phyloP scores from a whole-genome alignment of 305 asterid genomes.

The Striga hermonthica region DNA sequence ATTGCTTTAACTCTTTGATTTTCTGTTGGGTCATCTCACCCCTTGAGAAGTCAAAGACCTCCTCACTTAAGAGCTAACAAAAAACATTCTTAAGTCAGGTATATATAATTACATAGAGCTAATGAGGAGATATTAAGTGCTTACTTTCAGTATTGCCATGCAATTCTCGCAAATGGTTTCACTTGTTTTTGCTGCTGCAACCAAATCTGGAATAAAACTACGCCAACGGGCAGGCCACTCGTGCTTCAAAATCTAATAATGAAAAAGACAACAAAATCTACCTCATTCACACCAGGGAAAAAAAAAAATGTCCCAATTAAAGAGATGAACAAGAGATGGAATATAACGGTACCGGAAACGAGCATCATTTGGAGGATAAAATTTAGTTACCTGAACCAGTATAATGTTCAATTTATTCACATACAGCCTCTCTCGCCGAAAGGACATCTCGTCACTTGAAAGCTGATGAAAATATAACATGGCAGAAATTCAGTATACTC shows the following conservation, averaged over 20 bases:
- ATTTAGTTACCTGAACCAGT: conserved; percentile 71
- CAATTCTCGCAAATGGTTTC: conserved; percentile 93
- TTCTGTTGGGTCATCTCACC: conserved; percentile 97
- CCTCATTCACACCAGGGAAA: not conserved
- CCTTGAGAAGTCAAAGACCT: conserved; percentile 94
- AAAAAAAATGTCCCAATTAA: no score
- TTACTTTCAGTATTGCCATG: conserved; percentile 82
- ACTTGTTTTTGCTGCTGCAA: conserved; percentile 85
- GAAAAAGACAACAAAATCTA: conserved; percentile 26
- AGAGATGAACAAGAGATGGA: no score
- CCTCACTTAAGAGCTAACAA: conserved; percentile 86
- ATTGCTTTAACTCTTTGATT: conserved; percentile 85
- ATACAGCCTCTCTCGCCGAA: conserved; percentile 76
- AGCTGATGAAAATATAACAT: conserved; percentile 42
- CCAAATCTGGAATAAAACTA: conserved; percentile 86
- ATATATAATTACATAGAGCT: conserved; percentile 24
- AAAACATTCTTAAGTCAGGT: conserved; percentile 30
- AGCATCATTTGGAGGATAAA: conserved; percentile 25
- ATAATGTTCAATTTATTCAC: conserved; percentile 74
- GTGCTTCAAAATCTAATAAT: conserved; percentile 79
- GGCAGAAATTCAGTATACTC: no score
- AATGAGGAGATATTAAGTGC: conserved; percentile 20
- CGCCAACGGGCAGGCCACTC: conserved; percentile 94
- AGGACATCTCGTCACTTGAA: conserved; percentile 78
- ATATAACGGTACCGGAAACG: no score